These are phyloP conservation scores for Trypanosoma cruzi DNA, from an alignment of 208 protist genomes.

Conservation along the genomic window DNA sequence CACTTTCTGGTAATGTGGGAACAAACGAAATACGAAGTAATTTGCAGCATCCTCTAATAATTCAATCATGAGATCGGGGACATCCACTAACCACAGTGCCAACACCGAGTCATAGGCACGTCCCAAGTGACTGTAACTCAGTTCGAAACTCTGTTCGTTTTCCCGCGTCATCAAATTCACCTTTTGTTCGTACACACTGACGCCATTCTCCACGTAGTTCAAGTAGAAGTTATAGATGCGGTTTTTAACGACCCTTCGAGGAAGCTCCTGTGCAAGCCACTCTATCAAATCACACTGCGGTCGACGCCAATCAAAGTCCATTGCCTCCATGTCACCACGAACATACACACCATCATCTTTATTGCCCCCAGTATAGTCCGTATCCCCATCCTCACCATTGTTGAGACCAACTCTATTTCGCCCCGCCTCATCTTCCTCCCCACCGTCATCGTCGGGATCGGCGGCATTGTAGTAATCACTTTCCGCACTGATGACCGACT, in stretches of 20 bases:
- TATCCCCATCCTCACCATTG: slow-evolving; percentile 29
- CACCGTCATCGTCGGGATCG: slow-evolving; percentile 26
- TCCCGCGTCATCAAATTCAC: slow-evolving; percentile 92
- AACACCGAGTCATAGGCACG: slow-evolving; percentile 89
- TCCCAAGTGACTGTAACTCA: slow-evolving; percentile 95
- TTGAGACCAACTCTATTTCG: slow-evolving; percentile 29
- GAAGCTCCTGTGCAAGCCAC: slow-evolving; percentile 92
- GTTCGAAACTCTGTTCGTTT: slow-evolving; percentile 92
- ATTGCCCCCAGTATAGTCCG: not conserved
- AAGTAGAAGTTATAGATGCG: slow-evolving; percentile 93
- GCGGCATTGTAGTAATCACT: slow-evolving; percentile 21
- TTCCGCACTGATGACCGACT: slow-evolving; percentile 30
- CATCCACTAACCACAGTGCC: slow-evolving; percentile 97
- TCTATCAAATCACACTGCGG: slow-evolving; percentile 85
- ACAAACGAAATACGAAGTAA: slow-evolving; percentile 90
- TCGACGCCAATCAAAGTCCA: slow-evolving; percentile 89
- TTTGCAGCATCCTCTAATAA: slow-evolving; percentile 97
- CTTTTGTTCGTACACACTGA: slow-evolving; percentile 83
- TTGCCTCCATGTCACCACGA: slow-evolving; percentile 69
- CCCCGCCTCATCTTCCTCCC: slow-evolving; percentile 38
- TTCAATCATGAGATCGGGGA: slow-evolving; percentile 96
- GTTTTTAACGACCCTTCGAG: slow-evolving; percentile 86
- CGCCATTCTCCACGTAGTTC: slow-evolving; percentile 85
- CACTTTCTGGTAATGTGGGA: slow-evolving; percentile 95
- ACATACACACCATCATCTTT: slow-evolving; percentile 60